Evolutionary conservation across 2,329 filamentous ascomycete genomes (phyloP).

Genomic region (Colletotrichum graminicola): DNA sequence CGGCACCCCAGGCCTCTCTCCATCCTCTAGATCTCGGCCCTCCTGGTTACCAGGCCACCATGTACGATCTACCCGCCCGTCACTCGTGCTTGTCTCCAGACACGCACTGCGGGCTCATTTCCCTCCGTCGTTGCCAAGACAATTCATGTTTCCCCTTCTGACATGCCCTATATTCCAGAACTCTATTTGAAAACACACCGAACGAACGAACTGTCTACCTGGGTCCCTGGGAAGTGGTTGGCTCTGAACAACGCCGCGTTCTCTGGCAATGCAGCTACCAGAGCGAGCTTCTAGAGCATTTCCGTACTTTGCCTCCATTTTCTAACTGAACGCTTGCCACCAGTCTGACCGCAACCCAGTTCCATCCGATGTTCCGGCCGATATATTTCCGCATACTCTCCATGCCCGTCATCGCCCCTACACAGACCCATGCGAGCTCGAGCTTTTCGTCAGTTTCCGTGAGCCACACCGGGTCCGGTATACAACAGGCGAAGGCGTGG

Average conservation of each 20-base stretch:
- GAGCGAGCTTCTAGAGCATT: conserved; percentile 65
- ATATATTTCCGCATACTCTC: conserved; percentile 62
- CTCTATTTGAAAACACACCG: conserved; percentile 62
- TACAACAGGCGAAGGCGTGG: conserved; percentile 59
- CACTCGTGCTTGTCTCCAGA: conserved; percentile 42
- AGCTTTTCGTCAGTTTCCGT: conserved; percentile 62
- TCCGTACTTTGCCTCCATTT: conserved; percentile 53
- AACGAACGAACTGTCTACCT: conserved; percentile 64
- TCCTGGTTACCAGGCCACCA: conserved; percentile 66
- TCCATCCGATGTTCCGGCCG: conserved; percentile 58
- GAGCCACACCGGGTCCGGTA: conserved; percentile 63
- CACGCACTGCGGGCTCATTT: conserved; percentile 36
- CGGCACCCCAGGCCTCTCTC: conserved; percentile 56
- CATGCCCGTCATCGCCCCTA: conserved; percentile 65
- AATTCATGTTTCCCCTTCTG: conserved; percentile 21
- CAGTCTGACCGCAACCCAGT: conserved; percentile 50
- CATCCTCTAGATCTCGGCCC: conserved; percentile 64
- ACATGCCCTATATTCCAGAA: conserved; percentile 51
- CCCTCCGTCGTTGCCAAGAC: conserved; percentile 41
- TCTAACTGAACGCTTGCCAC: neutral
- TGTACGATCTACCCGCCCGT: conserved; percentile 52
- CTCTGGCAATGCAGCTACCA: conserved; percentile 67
- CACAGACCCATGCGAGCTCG: conserved; percentile 62
- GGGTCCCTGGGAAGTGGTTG: conserved; percentile 65
- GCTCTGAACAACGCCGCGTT: conserved; percentile 61